A percentile compares a stretch with the other conserved stretches of the same genome.
Evolutionary conservation across 192 early-diverging fungal species (phyloP).

Genomic region (Rhizophagus prolifer): DNA sequence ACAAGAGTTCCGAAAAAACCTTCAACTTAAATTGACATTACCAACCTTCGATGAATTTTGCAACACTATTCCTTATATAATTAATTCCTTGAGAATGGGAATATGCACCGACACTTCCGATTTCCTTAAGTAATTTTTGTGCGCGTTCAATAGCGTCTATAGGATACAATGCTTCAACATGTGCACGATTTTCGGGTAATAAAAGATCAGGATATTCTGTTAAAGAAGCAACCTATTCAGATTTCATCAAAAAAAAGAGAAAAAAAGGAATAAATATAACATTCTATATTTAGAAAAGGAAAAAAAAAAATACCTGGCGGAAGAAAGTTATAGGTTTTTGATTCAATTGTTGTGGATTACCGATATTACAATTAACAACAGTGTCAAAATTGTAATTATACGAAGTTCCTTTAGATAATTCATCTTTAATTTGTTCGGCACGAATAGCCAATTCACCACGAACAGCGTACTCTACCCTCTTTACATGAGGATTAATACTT

Average conservation of each 20-base stretch:
- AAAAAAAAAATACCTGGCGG: slow-evolving; percentile 70
- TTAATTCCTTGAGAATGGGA: slow-evolving; percentile 92
- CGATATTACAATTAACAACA: slow-evolving; percentile 48
- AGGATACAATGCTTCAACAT: slow-evolving; percentile 66
- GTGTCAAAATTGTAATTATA: slow-evolving; percentile 30
- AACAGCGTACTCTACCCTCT: slow-evolving; percentile 89
- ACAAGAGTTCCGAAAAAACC: not conserved
- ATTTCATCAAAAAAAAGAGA: not conserved
- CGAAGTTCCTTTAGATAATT: slow-evolving; percentile 31
- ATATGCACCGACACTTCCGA: slow-evolving; percentile 86
- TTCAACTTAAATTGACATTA: not conserved
- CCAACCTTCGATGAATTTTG: slow-evolving; percentile 76
- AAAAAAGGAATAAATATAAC: slow-evolving; percentile 10
- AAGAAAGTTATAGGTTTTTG: slow-evolving; percentile 92
- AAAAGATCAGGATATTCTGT: slow-evolving; percentile 86
- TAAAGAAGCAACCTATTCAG: slow-evolving; percentile 73
- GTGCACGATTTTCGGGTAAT: slow-evolving; percentile 55
- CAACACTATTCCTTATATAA: slow-evolving; percentile 81
- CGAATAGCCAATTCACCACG: slow-evolving; percentile 93
- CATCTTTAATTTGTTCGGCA: slow-evolving; percentile 76
- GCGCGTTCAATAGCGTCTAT: slow-evolving; percentile 86
- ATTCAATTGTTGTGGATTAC: slow-evolving; percentile 43
- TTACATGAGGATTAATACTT: slow-evolving; percentile 70
- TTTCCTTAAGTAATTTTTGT: slow-evolving; percentile 65
- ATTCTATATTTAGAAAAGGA: slow-evolving; percentile 1